Base-by-base conservation (phyloP, 331 rosid genomes). In the Spiraea crenata region DNA sequence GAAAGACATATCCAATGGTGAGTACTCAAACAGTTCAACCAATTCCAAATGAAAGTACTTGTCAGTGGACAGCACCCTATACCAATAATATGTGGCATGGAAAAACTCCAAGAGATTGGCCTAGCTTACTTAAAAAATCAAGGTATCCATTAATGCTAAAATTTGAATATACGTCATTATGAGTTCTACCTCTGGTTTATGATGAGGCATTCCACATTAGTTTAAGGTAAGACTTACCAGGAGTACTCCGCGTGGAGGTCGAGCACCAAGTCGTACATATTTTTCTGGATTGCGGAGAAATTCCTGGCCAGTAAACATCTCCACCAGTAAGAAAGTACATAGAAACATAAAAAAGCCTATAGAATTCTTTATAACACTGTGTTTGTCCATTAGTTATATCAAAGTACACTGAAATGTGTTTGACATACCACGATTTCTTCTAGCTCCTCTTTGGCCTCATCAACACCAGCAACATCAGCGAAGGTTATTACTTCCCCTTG, bases 221-320 rank as follows among this genome's bases (percentile, higher is more conserved):
- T 67, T 61, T 77, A 37, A 19, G 73, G 35, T 59, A 64, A 67
- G 76, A 82, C 98, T 90, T 83, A 93, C 99, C 99, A 93, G 77
- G 54, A 93, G 96, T 75, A 93, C 99, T 76, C 97, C 99, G 49
- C 97, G 92, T 59, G 99, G 97, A 79, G 99, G 99, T 78, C 96
- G 96, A 60, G 99, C 99, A 82, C 99, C 99, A 74, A 93, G 90
- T 58, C 96, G 84, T 71, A 73, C 38, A 67, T 91, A 93, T 79
- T 75, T 89, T 62, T 93, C 97, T 17, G 99, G 99, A 82, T 87
- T 91, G 81, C 95, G 90, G 72, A 93, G 96, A 82, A 93, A 93
- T 87, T 93, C 97, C 99, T 93, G 90, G 74, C 63, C 74, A 85
- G 65, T n/a, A 83, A 83, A 74, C 78, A 85, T 73, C 73, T 73